Base-by-base conservation (phyloP, 257 asterid species). In the Cruciata laevipes region DNA sequence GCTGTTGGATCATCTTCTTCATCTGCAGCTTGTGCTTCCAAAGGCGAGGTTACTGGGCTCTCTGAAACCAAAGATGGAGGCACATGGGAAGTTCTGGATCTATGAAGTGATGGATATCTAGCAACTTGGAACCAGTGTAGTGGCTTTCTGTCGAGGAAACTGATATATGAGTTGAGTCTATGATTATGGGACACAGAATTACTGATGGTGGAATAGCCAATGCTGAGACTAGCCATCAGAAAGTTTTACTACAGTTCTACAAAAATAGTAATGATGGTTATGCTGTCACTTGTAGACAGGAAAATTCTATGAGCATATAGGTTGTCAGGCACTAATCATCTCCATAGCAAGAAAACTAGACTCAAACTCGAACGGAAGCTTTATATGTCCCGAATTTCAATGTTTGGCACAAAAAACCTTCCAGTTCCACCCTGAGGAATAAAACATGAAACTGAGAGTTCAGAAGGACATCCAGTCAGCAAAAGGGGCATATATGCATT, bases 1-100 rank as follows among this genome's bases (percentile, higher is more conserved):
- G 87, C 80, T 1, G 93, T 88, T 38, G 99, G 96, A 78, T 93
- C 99, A 61, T 73, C 84, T 7, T 69, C 85, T 17, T 77, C 86
- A 8, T 81, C 87, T 0, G 74, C 14, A 16, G 72, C 61, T 72
- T 74, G 80, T 32, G 79, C 77, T 61, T 80, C 84, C 61, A 83
- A 64, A n/a, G 89, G 87, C 14, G 82, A 73, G 64, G 96, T 84
- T 58, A 87, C 80, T 14, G 95, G 82, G 18, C 90, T 89, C 68
- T 76, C 97, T 5, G 97, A 88, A 61, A 79, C 81, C 18, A 94
- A 83, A 53, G 82, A 71, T 3, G 83, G 70, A 7, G 72, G 81
- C 61, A 78, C 75, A 33, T 75, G 73, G 82, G 61, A 70, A 47
- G 65, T 75, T 63, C 70, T 78, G 63, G 61, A 67, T 60, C 49